These are phyloP conservation scores for Leishmania mexicana DNA, from an alignment of 208 protist species.

Conservation along the genomic window DNA sequence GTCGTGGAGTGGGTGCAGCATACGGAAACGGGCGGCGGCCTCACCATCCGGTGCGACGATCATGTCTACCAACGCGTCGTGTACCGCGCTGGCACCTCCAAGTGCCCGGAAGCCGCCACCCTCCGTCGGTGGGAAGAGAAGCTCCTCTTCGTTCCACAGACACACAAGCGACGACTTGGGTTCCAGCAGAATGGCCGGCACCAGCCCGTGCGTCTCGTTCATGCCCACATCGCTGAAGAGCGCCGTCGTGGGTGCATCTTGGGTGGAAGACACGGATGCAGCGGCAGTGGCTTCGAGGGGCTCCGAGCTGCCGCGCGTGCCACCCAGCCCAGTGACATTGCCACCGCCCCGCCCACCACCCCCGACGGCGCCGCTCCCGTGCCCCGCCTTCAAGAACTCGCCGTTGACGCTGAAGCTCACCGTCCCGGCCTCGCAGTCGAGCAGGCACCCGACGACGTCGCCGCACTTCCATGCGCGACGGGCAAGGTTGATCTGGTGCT, in stretches of 20 bases:
- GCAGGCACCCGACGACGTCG: constrained; percentile 86
- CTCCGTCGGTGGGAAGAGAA: constrained; percentile 55
- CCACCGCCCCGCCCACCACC: constrained; percentile 25
- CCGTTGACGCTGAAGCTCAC: constrained; percentile 88
- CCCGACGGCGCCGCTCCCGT: constrained; percentile 17
- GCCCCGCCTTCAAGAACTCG: constrained; percentile 33
- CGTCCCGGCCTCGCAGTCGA: constrained; percentile 80
- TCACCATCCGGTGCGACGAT: constrained; percentile 3
- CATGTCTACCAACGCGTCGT: constrained; percentile 37
- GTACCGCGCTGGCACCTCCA: constrained; percentile 33
- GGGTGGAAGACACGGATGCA: not conserved
- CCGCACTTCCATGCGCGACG: constrained; percentile 74
- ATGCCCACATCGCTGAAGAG: constrained; percentile 24
- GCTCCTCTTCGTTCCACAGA: constrained; percentile 59
- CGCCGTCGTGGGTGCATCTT: not conserved
- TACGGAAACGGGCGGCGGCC: no score
- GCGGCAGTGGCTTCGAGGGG: not conserved
- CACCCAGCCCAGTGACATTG: not conserved
- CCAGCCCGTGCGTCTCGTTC: constrained; percentile 17
- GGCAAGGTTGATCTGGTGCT: constrained; percentile 57
- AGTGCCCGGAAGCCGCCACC: constrained; percentile 46
- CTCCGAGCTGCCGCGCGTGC: not conserved
- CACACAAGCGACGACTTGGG: constrained; percentile 52
- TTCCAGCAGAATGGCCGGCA: constrained; percentile 45
- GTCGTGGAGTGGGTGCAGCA: not conserved